Percentiles rank a stretch among this genome's conserved stretches.
Conservation (phyloP, 768 basidiomycete genomes). For the Dictyophora rubrovolvata region DNA sequence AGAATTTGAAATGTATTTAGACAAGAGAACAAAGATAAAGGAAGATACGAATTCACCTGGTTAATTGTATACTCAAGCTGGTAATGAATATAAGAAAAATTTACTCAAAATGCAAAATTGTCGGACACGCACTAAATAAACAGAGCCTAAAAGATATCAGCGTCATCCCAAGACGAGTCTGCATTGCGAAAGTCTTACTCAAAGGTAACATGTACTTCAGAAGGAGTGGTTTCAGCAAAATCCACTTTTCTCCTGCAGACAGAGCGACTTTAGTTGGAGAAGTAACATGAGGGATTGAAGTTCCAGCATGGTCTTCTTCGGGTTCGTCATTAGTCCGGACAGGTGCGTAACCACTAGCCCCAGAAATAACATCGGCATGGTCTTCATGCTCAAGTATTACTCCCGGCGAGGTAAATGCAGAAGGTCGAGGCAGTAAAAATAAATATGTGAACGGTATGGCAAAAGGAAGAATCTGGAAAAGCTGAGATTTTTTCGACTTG, state of each 20-base stretch:
- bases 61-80: slow-evolving; percentile 91
- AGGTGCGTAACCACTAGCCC: slow-evolving; percentile 23
- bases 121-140: slow-evolving; percentile 42
- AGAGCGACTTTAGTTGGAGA: slow-evolving; percentile 42
- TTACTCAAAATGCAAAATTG: neutral
- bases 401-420: slow-evolving; percentile 36
- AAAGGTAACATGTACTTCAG: slow-evolving; percentile 87
- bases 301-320: slow-evolving; percentile 18
- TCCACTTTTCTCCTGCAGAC: slow-evolving; percentile 67
- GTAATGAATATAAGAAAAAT: neutral
- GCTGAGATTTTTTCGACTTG: neutral
- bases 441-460: slow-evolving; percentile 70
- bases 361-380: slow-evolving; percentile 14
- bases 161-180: neutral
- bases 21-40: neutral
- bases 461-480: slow-evolving; percentile 64
- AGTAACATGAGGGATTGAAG: neutral
- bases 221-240: slow-evolving; percentile 69
- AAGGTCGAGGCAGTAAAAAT: slow-evolving; percentile 59
- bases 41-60: slow-evolving; percentile 36
- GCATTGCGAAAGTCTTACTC: slow-evolving; percentile 41
- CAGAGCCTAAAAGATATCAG: slow-evolving; percentile 35
- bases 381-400: slow-evolving; percentile 30
- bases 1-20: neutral
- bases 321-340: slow-evolving; percentile 20